Base-by-base conservation (phyloP, 2,329 filamentous ascomycete species). In the Monosporascus sp. region DNA sequence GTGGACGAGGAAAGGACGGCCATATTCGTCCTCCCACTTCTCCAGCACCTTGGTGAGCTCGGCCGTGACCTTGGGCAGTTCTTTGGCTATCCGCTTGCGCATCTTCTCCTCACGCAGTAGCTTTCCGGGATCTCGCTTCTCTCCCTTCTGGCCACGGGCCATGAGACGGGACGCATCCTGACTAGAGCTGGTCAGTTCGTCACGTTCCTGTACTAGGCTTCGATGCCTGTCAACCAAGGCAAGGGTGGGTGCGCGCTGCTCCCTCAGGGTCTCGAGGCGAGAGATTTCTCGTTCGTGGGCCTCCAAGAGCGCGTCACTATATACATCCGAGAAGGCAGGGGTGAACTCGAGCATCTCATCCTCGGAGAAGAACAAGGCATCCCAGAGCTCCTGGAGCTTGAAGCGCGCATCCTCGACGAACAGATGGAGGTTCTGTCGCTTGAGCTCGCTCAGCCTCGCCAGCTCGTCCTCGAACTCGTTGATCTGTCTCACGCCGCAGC, bases 271-370 rank as follows among this genome's bases (percentile, higher is more conserved):
- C 69, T 96, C 89, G 0, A 99, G 78, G 22, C 92, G 84, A 7
- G 78, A 75, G 59, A 99, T 92, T 67, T 99, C 95, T 20, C 87
- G 86, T 74, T 99, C 94, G 65, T 99, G 95, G 0, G 94, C 92
- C 60, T 96, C 92, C 0, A 99, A 82, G 9, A 99, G 80, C 5
- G 94, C 94, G 69, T 99, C 94, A 63, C 91, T 97, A 73, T 95
- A 97, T 20, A 97, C 93, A 67, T 97, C 94, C 11, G 91, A 96
- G 69, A 97, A 97, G 43, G 92, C 94, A 0, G 95, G 94, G 0
- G 92, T 94, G 63, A 99, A 99, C 61, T 97, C 92, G 53, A 97
- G 83, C 92, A 97, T 97, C 74, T 99, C 94, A 65, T 99, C 94
- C 68, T 99, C 94, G 0, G 90, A 96, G 67, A 95, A 92, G 75